phyloP scores from a whole-genome alignment of 169 alveolate genomes.

The Perkinsus chesapeaki region DNA sequence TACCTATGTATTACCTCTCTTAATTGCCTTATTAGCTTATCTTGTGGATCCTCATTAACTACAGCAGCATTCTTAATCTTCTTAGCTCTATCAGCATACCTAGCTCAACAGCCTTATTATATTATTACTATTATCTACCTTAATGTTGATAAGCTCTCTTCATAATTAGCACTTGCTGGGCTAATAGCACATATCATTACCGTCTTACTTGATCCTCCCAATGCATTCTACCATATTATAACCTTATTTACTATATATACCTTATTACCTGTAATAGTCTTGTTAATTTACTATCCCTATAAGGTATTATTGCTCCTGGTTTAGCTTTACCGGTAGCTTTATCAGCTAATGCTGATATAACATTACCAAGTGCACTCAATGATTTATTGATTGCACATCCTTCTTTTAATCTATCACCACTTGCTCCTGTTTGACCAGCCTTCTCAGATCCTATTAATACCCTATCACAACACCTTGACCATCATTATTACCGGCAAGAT shows the following conservation, averaged over 20 bases:
- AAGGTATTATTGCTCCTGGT: slow-evolving; percentile 70
- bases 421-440: slow-evolving; percentile 75
- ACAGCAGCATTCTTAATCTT: slow-evolving; percentile 74
- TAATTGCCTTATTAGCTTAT: slow-evolving; percentile 69
- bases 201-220: slow-evolving; percentile 80
- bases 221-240: slow-evolving; percentile 52
- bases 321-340: slow-evolving; percentile 65
- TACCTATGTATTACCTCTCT: slow-evolving; percentile 32
- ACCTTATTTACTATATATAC: not conserved
- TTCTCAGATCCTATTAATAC: slow-evolving; percentile 16
- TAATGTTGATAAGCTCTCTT: slow-evolving; percentile 74
- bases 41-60: slow-evolving; percentile 75
- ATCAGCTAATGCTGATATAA: slow-evolving; percentile 75
- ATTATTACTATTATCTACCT: slow-evolving; percentile 9
- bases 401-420: slow-evolving; percentile 80
- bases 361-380: slow-evolving; percentile 67
- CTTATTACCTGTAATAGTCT: slow-evolving; percentile 54
- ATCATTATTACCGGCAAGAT: slow-evolving; percentile 76
- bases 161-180: slow-evolving; percentile 76
- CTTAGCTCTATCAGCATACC: slow-evolving; percentile 85
- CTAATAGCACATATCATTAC: slow-evolving; percentile 76
- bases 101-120: not conserved
- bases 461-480: not conserved
- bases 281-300: slow-evolving; percentile 81
- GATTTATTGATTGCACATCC: slow-evolving; percentile 83